Percentiles rank a stretch among this genome's conserved stretches.
phyloP scores from a whole-genome alignment of 768 basidiomycete species.

The Rhizopogon vulgaris region DNA sequence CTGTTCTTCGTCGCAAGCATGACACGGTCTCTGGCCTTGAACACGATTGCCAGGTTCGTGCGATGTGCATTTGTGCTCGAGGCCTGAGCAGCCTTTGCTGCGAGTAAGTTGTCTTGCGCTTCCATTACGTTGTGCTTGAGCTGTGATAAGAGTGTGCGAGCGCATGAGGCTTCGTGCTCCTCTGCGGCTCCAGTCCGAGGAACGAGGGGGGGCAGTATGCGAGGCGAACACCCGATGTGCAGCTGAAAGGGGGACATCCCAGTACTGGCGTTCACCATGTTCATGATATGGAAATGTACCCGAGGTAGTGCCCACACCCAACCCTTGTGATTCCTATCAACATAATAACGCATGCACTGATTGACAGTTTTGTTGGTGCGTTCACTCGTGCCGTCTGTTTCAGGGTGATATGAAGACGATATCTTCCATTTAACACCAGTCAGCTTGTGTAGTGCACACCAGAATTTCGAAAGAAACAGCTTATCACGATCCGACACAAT shows the following conservation, averaged over 20 bases:
- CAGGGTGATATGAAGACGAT: conserved; percentile 32
- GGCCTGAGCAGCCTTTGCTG: conserved; percentile 18
- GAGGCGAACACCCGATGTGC: not conserved
- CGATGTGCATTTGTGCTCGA: too few species aligned
- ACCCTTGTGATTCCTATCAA: conserved; percentile 18
- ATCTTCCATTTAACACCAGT: conserved; percentile 23
- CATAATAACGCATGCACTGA: conserved; percentile 19
- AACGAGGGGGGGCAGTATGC: conserved; percentile 1
- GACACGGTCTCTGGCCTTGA: conserved; percentile 30
- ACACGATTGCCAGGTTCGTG: conserved; percentile 9
- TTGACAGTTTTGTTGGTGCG: conserved; percentile 27
- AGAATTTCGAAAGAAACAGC: conserved; percentile 27
- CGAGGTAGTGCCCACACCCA: conserved; percentile 24
- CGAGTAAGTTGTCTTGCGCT: conserved; percentile 17
- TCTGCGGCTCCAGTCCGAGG: too few species aligned
- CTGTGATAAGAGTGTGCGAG: too few species aligned
- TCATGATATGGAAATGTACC: conserved; percentile 30
- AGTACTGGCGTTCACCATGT: conserved; percentile 25
- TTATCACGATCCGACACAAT: conserved; percentile 29
- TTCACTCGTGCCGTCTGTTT: conserved; percentile 31
- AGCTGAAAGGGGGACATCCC: conserved; percentile 16
- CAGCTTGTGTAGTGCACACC: conserved; percentile 14
- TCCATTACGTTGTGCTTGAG: conserved; percentile 16
- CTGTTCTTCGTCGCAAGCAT: conserved; percentile 29
- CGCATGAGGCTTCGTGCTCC: too few species aligned